Evolutionary conservation across 305 asterid genomes (phyloP), one percentile per base, ranked within the genome.

Genomic region (Fraxinus platypoda): DNA sequence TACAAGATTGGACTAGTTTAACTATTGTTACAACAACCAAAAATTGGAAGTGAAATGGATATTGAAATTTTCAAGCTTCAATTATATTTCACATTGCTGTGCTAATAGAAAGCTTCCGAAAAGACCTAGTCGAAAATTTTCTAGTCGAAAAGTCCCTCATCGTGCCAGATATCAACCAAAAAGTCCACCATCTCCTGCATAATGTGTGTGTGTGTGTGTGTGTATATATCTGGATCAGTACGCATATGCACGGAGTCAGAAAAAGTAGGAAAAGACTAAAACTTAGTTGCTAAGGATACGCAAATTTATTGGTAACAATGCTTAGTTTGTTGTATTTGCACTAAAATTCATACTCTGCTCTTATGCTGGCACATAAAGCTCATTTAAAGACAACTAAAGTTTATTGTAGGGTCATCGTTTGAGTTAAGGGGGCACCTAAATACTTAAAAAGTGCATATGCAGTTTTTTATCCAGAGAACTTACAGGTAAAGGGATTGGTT

Each of bases 401-500:
- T 49, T 4, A 8, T 15, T 5, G 4, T 49, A 4, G 8, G 23
- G 64, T 17, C 62, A 17, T n/a, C 8, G 62, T 52, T 52, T 7
- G n/a, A 15, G 62, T 52, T 21, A 52, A n/a, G 23, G 23, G 64
- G 64, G 19, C 25, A 52, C 64, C n/a, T 5, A 52, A 52, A 52
- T 52, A 68, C 23, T 4, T 70, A 64, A 38, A 35, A 79, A 28
- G 33, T 28, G 15, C 11, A 25, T 9, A 33, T 46, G 28, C 11
- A 33, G 8, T 57, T 15, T 31, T 13, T 23, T 41, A 3, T 66
- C 33, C 2, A 28, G 81, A 80, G 78, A 75, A 83, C 97, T 91
- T 90, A 94, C 99, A 0, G 97, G 30, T 89, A 95, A 88, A 37
- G 98, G 94, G 66, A 95, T 91, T 38, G 86, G 92, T 78, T 94